Evolutionary conservation across 2,329 filamentous ascomycete genomes (phyloP).

Genomic region (Helotiales sp.): DNA sequence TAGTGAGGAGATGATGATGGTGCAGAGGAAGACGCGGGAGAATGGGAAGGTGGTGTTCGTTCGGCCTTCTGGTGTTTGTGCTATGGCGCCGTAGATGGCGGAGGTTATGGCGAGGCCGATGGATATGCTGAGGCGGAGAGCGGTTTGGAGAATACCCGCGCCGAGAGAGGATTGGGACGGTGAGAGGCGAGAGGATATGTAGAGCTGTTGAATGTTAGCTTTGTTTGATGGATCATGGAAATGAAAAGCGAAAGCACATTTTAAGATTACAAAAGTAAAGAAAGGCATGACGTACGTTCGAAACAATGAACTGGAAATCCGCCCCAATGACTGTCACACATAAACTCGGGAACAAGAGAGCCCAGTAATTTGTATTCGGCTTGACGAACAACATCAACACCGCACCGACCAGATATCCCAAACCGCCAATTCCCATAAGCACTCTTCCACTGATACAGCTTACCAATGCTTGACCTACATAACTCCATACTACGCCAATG

Average conservation of each 20-base stretch:
- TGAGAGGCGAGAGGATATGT: constrained; percentile 55
- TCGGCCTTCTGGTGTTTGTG: constrained; percentile 39
- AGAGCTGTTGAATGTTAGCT: constrained; percentile 55
- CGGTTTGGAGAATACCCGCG: constrained; percentile 71
- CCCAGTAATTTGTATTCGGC: constrained; percentile 64
- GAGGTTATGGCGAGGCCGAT: constrained; percentile 66
- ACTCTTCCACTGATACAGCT: constrained; percentile 68
- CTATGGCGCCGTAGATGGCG: constrained; percentile 53
- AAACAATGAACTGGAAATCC: constrained; percentile 73
- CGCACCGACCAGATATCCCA: constrained; percentile 48
- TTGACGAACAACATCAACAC: constrained; percentile 63
- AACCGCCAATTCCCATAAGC: constrained; percentile 56
- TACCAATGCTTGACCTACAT: constrained; percentile 64
- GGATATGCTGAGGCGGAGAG: constrained; percentile 54
- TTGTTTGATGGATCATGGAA: not conserved
- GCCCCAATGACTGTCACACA: constrained; percentile 67
- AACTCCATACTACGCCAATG: constrained; percentile 65
- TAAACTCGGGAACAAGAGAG: constrained; percentile 65
- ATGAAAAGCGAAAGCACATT: not conserved
- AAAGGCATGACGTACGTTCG: constrained; percentile 57
- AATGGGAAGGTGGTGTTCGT: constrained; percentile 55
- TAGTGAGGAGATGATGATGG: constrained; percentile 49
- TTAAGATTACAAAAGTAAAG: no score
- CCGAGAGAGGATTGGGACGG: constrained; percentile 66
- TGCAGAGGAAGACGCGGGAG: constrained; percentile 56